Evolutionary conservation across 192 early-diverging fungal species (phyloP).

Genomic region (Jimgerdemannia lactiflua): DNA sequence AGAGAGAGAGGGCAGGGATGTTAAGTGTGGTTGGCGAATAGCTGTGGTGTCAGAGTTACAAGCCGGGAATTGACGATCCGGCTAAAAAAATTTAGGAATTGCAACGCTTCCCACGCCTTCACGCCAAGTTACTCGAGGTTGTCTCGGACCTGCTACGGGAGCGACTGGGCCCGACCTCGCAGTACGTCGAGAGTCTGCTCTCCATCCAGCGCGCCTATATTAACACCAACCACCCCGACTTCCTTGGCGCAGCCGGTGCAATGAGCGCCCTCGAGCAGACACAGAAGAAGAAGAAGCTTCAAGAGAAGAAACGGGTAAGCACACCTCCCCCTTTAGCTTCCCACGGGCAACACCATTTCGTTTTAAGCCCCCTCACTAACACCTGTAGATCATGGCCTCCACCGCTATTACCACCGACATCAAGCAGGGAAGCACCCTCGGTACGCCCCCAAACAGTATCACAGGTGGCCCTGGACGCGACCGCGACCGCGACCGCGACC

Average conservation of each 20-base stretch:
- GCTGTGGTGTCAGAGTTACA: no score
- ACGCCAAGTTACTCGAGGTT: conserved; percentile 70
- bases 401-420: conserved; percentile 35
- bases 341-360: not conserved
- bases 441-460: not conserved
- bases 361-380: not conserved
- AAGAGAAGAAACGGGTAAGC: conserved; percentile 15
- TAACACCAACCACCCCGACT: conserved; percentile 86
- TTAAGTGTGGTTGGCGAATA: not conserved
- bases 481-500: no score
- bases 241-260: conserved; percentile 77
- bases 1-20: not conserved
- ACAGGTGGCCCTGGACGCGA: no score
- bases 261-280: conserved; percentile 67
- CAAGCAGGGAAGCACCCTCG: conserved; percentile 25
- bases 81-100: conserved; percentile 49
- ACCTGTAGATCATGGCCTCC: not conserved
- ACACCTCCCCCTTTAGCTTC: not conserved
- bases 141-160: conserved; percentile 77
- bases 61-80: not conserved
- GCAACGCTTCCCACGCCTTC: conserved; percentile 71
- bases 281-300: conserved; percentile 55
- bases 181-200: conserved; percentile 78
- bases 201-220: conserved; percentile 81
- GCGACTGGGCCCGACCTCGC: conserved; percentile 65